Evolutionary conservation across 495 filamentous ascomycete species (phyloP).

Genomic region (Pseudevernia furfuracea): DNA sequence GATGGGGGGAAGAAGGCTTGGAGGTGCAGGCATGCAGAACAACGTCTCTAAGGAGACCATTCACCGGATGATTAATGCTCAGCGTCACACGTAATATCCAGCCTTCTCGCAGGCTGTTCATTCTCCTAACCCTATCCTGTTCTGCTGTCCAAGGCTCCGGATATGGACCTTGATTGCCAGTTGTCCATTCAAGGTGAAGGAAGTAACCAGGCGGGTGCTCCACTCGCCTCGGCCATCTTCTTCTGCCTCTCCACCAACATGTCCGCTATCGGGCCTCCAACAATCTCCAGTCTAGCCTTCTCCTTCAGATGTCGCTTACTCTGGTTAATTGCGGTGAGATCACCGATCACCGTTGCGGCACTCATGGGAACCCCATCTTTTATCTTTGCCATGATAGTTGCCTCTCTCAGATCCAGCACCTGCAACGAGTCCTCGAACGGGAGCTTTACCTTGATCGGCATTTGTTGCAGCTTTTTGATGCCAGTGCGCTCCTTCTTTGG

Average conservation of each 20-base stretch:
- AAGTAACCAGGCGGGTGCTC: not conserved
- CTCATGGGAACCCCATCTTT: not conserved
- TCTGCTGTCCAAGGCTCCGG: not conserved
- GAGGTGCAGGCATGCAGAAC: not conserved
- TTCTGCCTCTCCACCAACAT: not conserved
- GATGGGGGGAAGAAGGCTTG: not conserved
- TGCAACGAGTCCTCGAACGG: not conserved
- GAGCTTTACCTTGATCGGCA: not conserved
- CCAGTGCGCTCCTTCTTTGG: not conserved
- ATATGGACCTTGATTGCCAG: not conserved
- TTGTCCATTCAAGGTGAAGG: not conserved
- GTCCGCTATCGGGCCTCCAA: not conserved
- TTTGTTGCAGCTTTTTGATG: not conserved
- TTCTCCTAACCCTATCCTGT: not conserved
- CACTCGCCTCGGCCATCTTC: not conserved
- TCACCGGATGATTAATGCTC: not conserved
- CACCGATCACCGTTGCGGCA: not conserved
- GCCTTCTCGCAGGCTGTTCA: not conserved
- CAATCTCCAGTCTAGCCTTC: not conserved
- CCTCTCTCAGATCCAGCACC: not conserved
- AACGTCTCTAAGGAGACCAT: not conserved
- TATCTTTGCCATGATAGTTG: not conserved
- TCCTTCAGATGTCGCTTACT: not conserved
- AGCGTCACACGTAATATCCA: not conserved
- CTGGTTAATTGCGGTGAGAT: not conserved